Base-by-base conservation (phyloP, 768 basidiomycete genomes). In the Boletus coccyginus region DNA sequence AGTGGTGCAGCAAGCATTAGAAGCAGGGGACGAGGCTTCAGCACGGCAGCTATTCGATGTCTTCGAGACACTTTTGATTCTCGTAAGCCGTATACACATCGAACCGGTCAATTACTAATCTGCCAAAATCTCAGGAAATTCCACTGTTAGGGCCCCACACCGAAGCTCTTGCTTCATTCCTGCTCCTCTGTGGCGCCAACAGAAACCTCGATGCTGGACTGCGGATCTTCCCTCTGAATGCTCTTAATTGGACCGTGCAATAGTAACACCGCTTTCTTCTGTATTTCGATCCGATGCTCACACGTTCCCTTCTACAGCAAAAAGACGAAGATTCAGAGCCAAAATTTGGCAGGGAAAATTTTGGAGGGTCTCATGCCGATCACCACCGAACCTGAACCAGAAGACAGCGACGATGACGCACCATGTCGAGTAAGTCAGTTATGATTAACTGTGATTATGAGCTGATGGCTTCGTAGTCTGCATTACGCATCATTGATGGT, bases 171-270 rank as follows among this genome's bases (percentile, higher is more conserved):
- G 90, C 90, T 45, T 78, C 90, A 49, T 97, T 98, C 83, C 86
- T 98, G 58, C 81, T 98, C 40, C 78, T 78, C 46, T 88, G 87
- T 42, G 95, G 93, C 53, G 86, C 81, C 33, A 94, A 96, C 77
- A 81, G 80, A 59, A 73, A 76, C 12, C 85, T 87, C 65, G 90
- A 92, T 44, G 73, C 75, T 46, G 93, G 91, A 50, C 83, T 97
- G 56, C 89, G 97, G 55, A 83, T 94, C 57, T 87, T 97, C 63
- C 87, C 90, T 11, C 81, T 99, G 39, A 98, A 98, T 66, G 90
- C 92, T 8, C 83, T 99, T 10, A 90, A 93, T 67, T 98, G 95
- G 95, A 93, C 94, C 9, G 88, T 98, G 52, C 90, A 95, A 79
- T 98, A 98, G 94, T 87, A 66, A 64, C 88, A 75, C 8, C 1